These are phyloP conservation scores for Acidiella bohemica DNA, from an alignment of 495 filamentous ascomycete genomes.

Conservation along the genomic window DNA sequence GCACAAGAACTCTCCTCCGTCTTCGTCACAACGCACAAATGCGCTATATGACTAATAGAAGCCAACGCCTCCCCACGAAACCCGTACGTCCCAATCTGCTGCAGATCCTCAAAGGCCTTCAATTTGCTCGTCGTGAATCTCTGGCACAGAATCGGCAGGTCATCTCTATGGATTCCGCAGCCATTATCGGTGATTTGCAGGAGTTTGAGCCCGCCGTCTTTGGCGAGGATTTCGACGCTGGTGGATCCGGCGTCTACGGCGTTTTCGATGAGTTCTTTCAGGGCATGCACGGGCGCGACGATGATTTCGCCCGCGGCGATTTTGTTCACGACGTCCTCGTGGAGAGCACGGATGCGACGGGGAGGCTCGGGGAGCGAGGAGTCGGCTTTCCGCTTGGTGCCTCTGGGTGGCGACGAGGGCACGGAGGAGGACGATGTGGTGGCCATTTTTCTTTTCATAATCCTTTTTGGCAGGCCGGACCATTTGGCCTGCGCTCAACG, in stretches of 20 bases:
- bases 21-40: conserved; percentile 87
- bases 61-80: conserved; percentile 95
- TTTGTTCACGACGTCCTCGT: conserved; percentile 95
- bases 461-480: not conserved
- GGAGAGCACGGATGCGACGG: conserved; percentile 73
- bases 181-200: conserved; percentile 98
- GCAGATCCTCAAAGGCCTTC: conserved; percentile 87
- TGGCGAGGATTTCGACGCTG: conserved; percentile 77
- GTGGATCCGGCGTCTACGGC: conserved; percentile 94
- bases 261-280: conserved; percentile 97
- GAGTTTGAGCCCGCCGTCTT: conserved; percentile 92
- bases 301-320: conserved; percentile 99
- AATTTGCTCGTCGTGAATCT: conserved; percentile 95
- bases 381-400: conserved; percentile 51
- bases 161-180: conserved; percentile 80
- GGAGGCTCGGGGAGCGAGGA: conserved; percentile 40
- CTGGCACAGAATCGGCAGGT: conserved; percentile 87
- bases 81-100: conserved; percentile 85
- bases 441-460: not conserved
- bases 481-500: not conserved
- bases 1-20: conserved; percentile 81
- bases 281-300: conserved; percentile 87
- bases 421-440: not conserved
- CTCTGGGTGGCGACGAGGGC: conserved; percentile 31
- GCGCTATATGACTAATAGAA: conserved; percentile 97